Base-by-base conservation (phyloP, 495 filamentous ascomycete species). In the Aspergillus sclerotioniger region DNA sequence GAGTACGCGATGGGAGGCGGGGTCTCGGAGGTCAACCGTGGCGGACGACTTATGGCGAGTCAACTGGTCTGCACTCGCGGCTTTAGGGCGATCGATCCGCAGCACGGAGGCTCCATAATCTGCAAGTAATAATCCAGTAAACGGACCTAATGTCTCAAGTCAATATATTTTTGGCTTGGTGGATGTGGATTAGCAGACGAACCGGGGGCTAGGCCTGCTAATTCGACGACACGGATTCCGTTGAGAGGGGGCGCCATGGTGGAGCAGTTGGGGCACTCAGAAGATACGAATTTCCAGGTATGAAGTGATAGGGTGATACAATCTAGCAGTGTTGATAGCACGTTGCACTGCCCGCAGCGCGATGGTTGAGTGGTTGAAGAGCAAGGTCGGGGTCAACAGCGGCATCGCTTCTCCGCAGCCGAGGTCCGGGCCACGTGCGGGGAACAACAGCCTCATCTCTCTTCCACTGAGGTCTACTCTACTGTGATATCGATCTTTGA, bases 141-240 rank as follows among this genome's bases (percentile, higher is more conserved):
- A 98, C 16, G 93, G 93, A 37, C 88, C 91, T 90, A 53, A 9
- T 39, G n/a, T 17, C 8, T 10, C 6, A 15, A 33, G 35, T 59
- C 51, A 53, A 49, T 63, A 55, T 48, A 10, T 16, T 19, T 21
- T 10, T 44, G 6, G n/a, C 29, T 57, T 57, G 51, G 32, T 37
- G 51, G 21, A 16, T 13, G 7, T 10, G 45, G 33, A 13, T 21
- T 61, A 13, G 6, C n/a, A 51, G 12, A 57, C 57, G 15, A 54
- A 91, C 92, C 91, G 68, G 92, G 91, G 46, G 92, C 92, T 45
- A 97, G 79, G 12, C 92, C 91, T 19, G 90, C 92, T 59, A 97
- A 87, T 73, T 97, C 92, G 29, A 97, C 81, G 56, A 96, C 92
- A 54, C 87, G 87, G 58, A 94, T 75, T 47, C 89, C 90, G 8